Evolutionary conservation across 2,329 filamentous ascomycete genomes (phyloP).

Genomic region (Metarhizium album): DNA sequence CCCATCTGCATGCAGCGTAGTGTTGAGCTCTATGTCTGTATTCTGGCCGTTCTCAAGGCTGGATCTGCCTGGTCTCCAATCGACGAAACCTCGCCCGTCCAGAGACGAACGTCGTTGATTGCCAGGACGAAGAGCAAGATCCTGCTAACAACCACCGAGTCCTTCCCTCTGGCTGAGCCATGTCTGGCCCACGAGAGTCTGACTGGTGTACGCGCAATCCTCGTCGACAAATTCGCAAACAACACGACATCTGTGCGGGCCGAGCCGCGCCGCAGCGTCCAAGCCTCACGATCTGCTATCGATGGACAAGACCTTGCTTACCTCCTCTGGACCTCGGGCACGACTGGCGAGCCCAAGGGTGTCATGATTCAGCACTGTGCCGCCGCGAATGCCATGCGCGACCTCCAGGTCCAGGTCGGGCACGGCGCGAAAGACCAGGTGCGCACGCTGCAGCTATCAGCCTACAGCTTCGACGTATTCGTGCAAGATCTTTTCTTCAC

Average conservation of each 20-base stretch:
- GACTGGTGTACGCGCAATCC: constrained; percentile 15
- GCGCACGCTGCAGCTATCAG: constrained; percentile 25
- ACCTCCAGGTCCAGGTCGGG: background rate
- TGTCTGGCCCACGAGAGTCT: constrained; percentile 17
- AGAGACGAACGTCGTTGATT: constrained; percentile 27
- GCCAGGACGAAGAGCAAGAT: constrained; percentile 20
- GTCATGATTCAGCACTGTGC: constrained; percentile 26
- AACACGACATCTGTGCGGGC: background rate
- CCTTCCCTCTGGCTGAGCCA: constrained; percentile 10
- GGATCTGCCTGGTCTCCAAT: constrained; percentile 30
- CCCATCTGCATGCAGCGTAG: constrained; percentile 28
- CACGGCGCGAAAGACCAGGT: constrained; percentile 11
- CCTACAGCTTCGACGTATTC: constrained; percentile 29
- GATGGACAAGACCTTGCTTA: constrained; percentile 16
- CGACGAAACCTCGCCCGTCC: constrained; percentile 25
- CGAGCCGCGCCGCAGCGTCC: constrained; percentile 7
- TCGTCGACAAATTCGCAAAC: constrained; percentile 17
- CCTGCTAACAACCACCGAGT: constrained; percentile 3
- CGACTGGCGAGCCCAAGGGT: constrained; percentile 23
- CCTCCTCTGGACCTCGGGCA: constrained; percentile 24
- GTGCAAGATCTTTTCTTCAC: constrained; percentile 57
- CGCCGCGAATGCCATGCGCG: constrained; percentile 17
- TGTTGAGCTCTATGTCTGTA: constrained; percentile 26
- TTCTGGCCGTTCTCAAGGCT: constrained; percentile 30
- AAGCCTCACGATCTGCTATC: constrained; percentile 2